A percentile compares a stretch with the other conserved stretches of the same genome.
Evolutionary conservation across 78 protist genomes (phyloP).

Genomic region (Isochrysis galbana): DNA sequence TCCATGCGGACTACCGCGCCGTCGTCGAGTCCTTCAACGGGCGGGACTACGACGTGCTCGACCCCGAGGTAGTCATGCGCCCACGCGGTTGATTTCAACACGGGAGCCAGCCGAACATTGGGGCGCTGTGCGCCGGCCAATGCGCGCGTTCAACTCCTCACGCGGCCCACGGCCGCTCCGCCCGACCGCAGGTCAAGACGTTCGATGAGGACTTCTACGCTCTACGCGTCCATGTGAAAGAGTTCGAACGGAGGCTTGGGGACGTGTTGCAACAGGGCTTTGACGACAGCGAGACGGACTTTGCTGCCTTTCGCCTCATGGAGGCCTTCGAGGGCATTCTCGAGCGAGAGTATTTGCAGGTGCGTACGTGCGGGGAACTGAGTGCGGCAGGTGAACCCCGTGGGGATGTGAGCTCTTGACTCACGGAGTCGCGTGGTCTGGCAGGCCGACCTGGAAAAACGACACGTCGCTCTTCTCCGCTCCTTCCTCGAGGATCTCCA

Average conservation of each 20-base stretch:
- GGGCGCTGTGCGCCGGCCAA: too few relatives aligned
- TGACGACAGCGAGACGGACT: constrained; percentile 57
- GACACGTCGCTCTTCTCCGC: too few relatives aligned
- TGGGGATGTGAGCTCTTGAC: not conserved
- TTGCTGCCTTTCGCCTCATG: constrained; percentile 55
- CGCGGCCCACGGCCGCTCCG: too few relatives aligned
- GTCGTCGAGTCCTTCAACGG: not conserved
- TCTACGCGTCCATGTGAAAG: constrained; percentile 11
- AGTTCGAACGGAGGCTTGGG: constrained; percentile 53
- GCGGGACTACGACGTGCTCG: not conserved
- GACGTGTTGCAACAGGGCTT: constrained; percentile 41
- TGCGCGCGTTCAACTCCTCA: too few relatives aligned
- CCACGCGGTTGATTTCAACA: too few relatives aligned
- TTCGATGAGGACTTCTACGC: constrained; percentile 40
- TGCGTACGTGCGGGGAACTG: too few relatives aligned
- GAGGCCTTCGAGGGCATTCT: constrained; percentile 71
- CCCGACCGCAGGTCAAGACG: too few relatives aligned
- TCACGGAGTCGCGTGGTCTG: not conserved
- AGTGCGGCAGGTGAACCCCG: too few relatives aligned
- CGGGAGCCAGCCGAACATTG: too few relatives aligned
- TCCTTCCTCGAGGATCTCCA: constrained; percentile 50
- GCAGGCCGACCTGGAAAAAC: constrained; percentile 42
- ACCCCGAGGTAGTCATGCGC: not conserved
- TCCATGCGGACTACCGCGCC: not conserved
- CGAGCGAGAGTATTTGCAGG: constrained; percentile 48